Evolutionary conservation across 2,329 filamentous ascomycete genomes (phyloP).

Genomic region (Hymenoscyphus fraxineus): DNA sequence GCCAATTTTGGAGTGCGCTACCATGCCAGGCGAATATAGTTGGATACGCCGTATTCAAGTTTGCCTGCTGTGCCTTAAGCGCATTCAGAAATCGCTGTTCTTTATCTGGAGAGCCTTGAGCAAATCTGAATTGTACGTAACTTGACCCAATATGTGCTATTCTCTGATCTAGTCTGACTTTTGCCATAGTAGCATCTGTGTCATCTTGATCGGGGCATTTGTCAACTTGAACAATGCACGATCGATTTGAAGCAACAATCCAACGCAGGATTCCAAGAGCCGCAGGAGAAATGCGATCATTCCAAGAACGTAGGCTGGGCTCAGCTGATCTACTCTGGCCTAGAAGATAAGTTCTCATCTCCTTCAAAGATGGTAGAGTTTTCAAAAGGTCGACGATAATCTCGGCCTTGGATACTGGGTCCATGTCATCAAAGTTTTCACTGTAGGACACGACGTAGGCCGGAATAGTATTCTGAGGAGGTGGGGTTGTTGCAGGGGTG

Average conservation of each 20-base stretch:
- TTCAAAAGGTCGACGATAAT: slow-evolving; percentile 51
- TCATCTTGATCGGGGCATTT: slow-evolving; percentile 32
- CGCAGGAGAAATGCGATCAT: slow-evolving; percentile 58
- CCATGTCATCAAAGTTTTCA: slow-evolving; percentile 55
- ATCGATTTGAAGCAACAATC: slow-evolving; percentile 87
- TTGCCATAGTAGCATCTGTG: slow-evolving; percentile 20
- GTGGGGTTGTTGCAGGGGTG: slow-evolving; percentile 28
- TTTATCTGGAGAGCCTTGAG: slow-evolving; percentile 84
- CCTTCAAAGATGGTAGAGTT: slow-evolving; percentile 56
- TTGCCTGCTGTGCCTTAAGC: slow-evolving; percentile 45
- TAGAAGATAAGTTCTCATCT: slow-evolving; percentile 52
- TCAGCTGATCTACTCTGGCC: slow-evolving; percentile 25
- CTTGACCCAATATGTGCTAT: slow-evolving; percentile 57
- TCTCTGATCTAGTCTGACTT: slow-evolving; percentile 32
- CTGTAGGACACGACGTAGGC: slow-evolving; percentile 42
- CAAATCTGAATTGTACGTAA: slow-evolving; percentile 81
- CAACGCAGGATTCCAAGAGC: slow-evolving; percentile 70
- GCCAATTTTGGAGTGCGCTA: slow-evolving; percentile 74
- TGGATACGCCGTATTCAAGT: slow-evolving; percentile 45
- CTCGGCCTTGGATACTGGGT: slow-evolving; percentile 42
- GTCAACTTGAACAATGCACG: slow-evolving; percentile 77
- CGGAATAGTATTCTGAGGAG: slow-evolving; percentile 24
- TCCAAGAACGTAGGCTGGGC: slow-evolving; percentile 47
- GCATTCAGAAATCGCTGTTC: slow-evolving; percentile 69
- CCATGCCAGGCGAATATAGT: slow-evolving; percentile 89